Percentiles rank a stretch among this genome's conserved stretches.
phyloP scores from a whole-genome alignment of 1,284 basidiomycete species.

The Hymenochaete sp. region DNA sequence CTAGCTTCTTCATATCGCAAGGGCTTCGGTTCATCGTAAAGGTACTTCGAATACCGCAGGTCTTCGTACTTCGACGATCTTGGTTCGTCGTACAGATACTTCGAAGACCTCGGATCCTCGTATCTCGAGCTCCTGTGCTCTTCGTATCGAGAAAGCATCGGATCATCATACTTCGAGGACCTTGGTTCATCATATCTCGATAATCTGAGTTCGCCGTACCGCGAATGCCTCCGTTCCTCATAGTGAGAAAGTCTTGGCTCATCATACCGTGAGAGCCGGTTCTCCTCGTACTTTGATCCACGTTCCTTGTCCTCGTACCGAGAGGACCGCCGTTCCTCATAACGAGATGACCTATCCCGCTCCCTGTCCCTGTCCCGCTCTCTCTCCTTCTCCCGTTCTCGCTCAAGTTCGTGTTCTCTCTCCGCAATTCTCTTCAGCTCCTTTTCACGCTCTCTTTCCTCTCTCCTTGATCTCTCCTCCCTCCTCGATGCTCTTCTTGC shows the following conservation, averaged over 20 bases:
- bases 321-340: constrained; percentile 1
- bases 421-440: constrained; percentile 17
- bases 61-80: no score
- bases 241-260: background rate
- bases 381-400: constrained; percentile 3
- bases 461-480: constrained; percentile 5
- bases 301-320: background rate
- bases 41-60: no score
- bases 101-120: no score
- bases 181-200: background rate
- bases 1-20: constrained; percentile 22
- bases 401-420: constrained; percentile 3
- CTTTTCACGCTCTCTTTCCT: constrained; percentile 49
- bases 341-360: constrained; percentile 22
- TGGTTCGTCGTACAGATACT: no score
- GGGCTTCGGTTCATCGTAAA: no score
- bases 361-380: constrained; percentile 22
- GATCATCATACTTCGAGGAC: no score
- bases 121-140: no score
- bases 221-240: no score
- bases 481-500: constrained; percentile 24
- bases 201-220: background rate
- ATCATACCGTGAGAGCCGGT: background rate
- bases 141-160: no score
- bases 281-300: background rate